Evolutionary conservation across 345 rosid genomes (phyloP), one percentile per base, ranked within the genome.

Genomic region (Brassica incana): DNA sequence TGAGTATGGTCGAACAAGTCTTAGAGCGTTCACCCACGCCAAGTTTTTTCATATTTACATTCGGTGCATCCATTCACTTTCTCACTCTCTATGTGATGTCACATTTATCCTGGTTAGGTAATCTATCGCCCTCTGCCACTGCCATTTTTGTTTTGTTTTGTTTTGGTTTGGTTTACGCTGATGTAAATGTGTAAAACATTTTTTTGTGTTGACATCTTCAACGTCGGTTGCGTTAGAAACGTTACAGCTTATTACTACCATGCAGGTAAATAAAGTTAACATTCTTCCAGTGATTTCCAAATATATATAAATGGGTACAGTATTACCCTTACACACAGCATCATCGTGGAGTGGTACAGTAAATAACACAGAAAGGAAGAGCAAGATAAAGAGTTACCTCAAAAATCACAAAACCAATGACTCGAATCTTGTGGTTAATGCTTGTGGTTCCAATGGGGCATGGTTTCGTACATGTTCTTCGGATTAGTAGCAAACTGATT

Each of bases 391-490:
- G 6, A 58, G 43, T 79, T 45, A 11, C 10, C 10, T 59, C 77
- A 62, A 79, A 71, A 67, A 66, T 48, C 70, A 73, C 82, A 25
- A 60, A 73, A 35, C 60, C 75, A 62, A n/a, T 74, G 45, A 68
- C 27, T 35, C 70, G 18, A 8, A 38, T 23, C 27, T n/a, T 67
- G 18, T 33, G 58, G 74, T 50, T 35, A 74, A 79, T 74, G 75
- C 78, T 79, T 74, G 71, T 79, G 75, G 14, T 79, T 79, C 82
- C 78, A 79, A 62, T 68, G 82, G 25, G 82, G 71, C 36, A 79
- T 11, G 75, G 75, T 68, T 74, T 74, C 75, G 52, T 23, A 79
- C 35, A 74, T 45, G 36, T 68, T 27, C 32, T 68, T 27, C 23
- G 78, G 36, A 68, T 68, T 69, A 61, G 70, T 40, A 68, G n/a